phyloP scores from a whole-genome alignment of 192 early-diverging fungal genomes.

The Phlyctochytrium arcticum region DNA sequence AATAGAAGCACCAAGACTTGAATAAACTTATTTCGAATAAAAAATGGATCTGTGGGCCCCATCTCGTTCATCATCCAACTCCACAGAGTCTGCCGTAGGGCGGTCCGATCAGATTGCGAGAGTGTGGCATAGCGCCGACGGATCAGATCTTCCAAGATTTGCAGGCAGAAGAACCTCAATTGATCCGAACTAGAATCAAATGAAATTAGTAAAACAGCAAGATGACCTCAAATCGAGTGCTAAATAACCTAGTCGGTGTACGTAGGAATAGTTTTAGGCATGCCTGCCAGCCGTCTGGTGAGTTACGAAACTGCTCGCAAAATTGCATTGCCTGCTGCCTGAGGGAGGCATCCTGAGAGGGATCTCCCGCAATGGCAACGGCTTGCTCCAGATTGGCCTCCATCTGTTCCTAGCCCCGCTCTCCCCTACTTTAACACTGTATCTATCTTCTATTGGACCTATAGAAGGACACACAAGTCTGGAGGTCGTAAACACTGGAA shows the following conservation, averaged over 20 bases:
- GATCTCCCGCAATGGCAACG: slow-evolving; percentile 59
- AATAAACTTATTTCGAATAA: slow-evolving; percentile 79
- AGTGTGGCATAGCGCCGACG: slow-evolving; percentile 43
- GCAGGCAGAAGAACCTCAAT: slow-evolving; percentile 79
- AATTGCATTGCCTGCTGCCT: slow-evolving; percentile 79
- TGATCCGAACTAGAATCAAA: slow-evolving; percentile 57
- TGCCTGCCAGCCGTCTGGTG: slow-evolving; percentile 79
- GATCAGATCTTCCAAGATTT: slow-evolving; percentile 72
- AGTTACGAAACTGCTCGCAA: slow-evolving; percentile 74
- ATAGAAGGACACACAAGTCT: too few relatives aligned
- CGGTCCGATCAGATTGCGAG: slow-evolving; percentile 25
- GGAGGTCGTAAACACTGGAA: too few relatives aligned
- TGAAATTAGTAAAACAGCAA: neutral
- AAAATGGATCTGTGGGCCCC: slow-evolving; percentile 39
- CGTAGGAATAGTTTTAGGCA: slow-evolving; percentile 76
- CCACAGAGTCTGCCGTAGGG: slow-evolving; percentile 31
- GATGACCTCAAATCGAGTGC: too few relatives aligned
- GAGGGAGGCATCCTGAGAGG: slow-evolving; percentile 57
- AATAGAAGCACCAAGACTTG: slow-evolving; percentile 78
- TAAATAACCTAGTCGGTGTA: slow-evolving; percentile 63
- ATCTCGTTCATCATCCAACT: slow-evolving; percentile 31
- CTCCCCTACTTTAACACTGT: too few relatives aligned
- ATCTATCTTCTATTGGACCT: too few relatives aligned
- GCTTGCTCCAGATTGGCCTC: slow-evolving; percentile 31
- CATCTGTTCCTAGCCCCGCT: slow-evolving; percentile 10